Conservation (phyloP, 164 flowering plant genomes). For the Liriodendron chinense region DNA sequence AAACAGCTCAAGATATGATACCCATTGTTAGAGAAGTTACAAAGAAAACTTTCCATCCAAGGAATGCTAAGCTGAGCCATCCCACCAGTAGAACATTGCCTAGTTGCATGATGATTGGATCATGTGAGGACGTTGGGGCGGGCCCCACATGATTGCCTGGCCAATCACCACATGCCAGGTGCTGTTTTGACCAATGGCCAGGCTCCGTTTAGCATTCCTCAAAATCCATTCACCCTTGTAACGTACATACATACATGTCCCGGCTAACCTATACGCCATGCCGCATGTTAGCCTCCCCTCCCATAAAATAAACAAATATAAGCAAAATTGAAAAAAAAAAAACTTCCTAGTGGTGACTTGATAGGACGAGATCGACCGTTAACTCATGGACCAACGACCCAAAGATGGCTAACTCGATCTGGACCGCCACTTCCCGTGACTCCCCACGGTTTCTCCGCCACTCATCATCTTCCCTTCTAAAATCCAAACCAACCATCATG, state of each 20-base stretch:
- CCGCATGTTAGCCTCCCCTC: background rate
- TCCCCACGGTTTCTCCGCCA: constrained; percentile 51
- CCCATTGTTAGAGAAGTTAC: background rate
- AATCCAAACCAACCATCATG: constrained; percentile 80
- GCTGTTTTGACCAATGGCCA: background rate
- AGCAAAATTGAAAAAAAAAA: background rate
- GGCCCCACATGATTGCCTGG: background rate
- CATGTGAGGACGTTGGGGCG: background rate
- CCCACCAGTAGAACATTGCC: background rate
- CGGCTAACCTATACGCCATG: background rate
- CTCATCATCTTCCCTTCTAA: constrained; percentile 36
- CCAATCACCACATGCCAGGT: background rate
- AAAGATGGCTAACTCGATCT: constrained; percentile 53
- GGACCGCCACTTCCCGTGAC: constrained; percentile 30
- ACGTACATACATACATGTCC: background rate
- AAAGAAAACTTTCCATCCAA: background rate
- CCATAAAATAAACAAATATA: background rate
- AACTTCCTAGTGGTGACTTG: background rate
- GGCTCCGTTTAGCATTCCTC: background rate
- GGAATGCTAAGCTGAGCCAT: background rate
- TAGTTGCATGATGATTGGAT: background rate
- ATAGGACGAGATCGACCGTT: constrained; percentile 39
- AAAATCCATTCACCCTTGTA: background rate
- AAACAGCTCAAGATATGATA: background rate
- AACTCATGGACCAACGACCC: constrained; percentile 55